A percentile compares a stretch with the other conserved stretches of the same genome.
phyloP scores from a whole-genome alignment of 352 stramenopile genomes.

The Achlya hypogyna region DNA sequence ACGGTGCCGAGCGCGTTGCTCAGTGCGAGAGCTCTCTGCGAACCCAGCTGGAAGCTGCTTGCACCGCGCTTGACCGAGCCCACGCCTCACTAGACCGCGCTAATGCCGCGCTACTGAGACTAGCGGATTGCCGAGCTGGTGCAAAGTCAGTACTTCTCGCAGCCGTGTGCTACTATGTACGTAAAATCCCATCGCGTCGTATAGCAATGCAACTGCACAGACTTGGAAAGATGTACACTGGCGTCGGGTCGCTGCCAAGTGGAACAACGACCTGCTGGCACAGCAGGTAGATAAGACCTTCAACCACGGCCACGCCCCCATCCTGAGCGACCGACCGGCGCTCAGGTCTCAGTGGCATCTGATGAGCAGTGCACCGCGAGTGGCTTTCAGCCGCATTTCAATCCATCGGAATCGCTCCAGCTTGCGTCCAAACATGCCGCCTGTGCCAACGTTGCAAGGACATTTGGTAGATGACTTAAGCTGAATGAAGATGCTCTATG shows the following conservation, averaged over 20 bases:
- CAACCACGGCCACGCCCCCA: neutral
- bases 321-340: neutral
- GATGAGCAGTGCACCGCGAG: neutral
- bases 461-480: neutral
- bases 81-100: too few relatives aligned
- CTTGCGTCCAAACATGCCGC: neutral
- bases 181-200: neutral
- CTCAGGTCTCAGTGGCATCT: neutral
- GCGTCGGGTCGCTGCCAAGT: neutral
- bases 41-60: too few relatives aligned
- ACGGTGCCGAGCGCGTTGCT: neutral
- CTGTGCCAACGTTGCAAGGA: neutral
- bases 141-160: too few relatives aligned
- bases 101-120: too few relatives aligned
- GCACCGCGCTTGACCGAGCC: too few relatives aligned
- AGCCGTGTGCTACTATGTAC: neutral
- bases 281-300: neutral
- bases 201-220: neutral
- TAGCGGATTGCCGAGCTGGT: too few relatives aligned
- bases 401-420: neutral
- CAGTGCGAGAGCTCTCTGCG: neutral
- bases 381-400: neutral
- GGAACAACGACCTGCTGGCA: neutral
- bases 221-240: neutral
- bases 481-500: neutral